phyloP scores from a whole-genome alignment of 192 early-diverging fungal species.

The Helicostylum pulchrum region DNA sequence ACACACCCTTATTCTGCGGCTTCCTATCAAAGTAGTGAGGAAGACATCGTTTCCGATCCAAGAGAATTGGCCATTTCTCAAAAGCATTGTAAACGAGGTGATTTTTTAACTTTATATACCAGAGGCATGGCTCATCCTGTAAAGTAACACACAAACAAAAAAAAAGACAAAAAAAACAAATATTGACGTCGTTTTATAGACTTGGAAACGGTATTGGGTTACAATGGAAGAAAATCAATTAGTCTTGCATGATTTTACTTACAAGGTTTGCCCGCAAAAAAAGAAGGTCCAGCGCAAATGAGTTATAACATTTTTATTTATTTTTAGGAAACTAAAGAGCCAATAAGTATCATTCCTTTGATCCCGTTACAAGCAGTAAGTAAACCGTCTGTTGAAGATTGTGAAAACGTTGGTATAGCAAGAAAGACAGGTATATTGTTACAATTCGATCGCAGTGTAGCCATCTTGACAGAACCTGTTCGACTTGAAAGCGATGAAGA shows the following conservation, averaged over 20 bases:
- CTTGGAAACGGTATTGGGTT: conserved; percentile 17
- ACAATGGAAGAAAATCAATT: conserved; percentile 1
- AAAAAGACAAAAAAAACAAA: no score
- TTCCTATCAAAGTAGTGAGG: not conserved
- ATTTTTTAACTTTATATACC: conserved; percentile 13
- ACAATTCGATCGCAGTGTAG: conserved; percentile 10
- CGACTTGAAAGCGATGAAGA: not conserved
- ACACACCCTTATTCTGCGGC: not conserved
- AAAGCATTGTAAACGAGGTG: not conserved
- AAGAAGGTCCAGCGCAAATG: no score
- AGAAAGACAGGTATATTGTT: conserved; percentile 5
- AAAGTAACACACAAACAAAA: not conserved
- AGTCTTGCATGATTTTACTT: conserved; percentile 9
- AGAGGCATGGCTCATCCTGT: conserved; percentile 16
- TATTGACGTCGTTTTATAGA: not conserved
- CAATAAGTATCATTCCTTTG: not conserved
- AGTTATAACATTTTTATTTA: not conserved
- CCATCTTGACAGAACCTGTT: conserved; percentile 5
- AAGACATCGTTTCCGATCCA: not conserved
- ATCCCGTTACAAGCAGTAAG: not conserved
- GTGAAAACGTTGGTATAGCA: conserved; percentile 13
- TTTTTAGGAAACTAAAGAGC: conserved; percentile 6
- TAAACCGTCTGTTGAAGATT: conserved; percentile 12
- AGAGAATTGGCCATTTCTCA: not conserved
- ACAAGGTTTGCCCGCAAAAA: not conserved